These are phyloP conservation scores for Pseudocercospora fijiensis DNA, from an alignment of 2,329 filamentous ascomycete species.

Conservation along the genomic window DNA sequence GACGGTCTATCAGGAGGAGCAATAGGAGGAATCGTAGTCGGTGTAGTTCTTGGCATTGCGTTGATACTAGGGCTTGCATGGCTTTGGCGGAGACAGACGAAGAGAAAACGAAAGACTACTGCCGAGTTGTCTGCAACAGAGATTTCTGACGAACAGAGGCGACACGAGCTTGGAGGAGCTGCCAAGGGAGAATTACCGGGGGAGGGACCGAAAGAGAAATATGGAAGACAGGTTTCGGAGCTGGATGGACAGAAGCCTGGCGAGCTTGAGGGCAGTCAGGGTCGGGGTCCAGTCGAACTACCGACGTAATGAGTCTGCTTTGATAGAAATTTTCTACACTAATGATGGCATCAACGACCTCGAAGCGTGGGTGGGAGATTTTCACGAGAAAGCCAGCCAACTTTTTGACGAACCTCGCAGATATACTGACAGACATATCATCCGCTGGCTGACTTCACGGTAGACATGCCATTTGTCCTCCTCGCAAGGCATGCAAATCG, in stretches of 20 bases:
- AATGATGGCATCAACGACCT: too few species aligned
- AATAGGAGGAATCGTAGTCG: conserved; percentile 12
- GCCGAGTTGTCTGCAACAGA: background rate
- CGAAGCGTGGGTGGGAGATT: too few species aligned
- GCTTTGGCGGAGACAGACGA: background rate
- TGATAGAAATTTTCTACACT: too few species aligned
- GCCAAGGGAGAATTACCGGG: background rate
- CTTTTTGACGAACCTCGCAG: too few species aligned
- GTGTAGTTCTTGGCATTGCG: background rate
- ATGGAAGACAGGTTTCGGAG: background rate
- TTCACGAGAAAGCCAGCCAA: too few species aligned
- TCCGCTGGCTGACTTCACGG: too few species aligned
- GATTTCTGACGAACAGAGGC: background rate
- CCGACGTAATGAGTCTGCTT: background rate
- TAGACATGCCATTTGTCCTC: too few species aligned
- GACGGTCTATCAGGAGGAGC: conserved; percentile 9
- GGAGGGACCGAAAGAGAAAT: background rate
- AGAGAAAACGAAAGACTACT: background rate
- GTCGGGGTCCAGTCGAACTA: background rate
- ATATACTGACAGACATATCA: too few species aligned
- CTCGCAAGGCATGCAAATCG: background rate
- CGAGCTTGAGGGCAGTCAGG: background rate
- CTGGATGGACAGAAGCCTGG: background rate
- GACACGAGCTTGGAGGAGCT: background rate
- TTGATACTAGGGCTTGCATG: background rate